A percentile compares a stretch with the other conserved stretches of the same genome.
Conservation (phyloP, 2,329 filamentous ascomycete species). For the Ophiobolus disseminans region DNA sequence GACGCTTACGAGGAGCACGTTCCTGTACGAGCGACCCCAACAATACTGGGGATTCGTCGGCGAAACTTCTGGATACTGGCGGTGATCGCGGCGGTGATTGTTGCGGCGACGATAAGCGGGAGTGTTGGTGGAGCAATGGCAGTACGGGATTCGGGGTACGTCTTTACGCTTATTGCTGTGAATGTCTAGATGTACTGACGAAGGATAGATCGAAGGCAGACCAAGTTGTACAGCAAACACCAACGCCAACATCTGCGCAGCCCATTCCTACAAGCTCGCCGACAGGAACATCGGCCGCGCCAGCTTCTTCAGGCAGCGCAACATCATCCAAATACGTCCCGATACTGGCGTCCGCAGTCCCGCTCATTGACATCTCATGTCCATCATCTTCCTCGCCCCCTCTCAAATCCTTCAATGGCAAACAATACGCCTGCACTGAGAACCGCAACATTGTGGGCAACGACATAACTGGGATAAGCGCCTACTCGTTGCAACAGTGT, state of each 20-base stretch:
- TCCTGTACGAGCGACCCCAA: too few species aligned
- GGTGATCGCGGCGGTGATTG: neutral
- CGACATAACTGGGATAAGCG: too few species aligned
- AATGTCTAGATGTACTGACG: neutral
- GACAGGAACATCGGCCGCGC: neutral
- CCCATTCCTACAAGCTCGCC: neutral
- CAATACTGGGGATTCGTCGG: neutral
- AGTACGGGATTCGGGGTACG: constrained; percentile 10
- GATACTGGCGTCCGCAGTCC: neutral
- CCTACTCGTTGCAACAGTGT: too few species aligned
- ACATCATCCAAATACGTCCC: constrained; percentile 1
- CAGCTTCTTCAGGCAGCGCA: neutral
- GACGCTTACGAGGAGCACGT: too few species aligned
- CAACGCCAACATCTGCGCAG: neutral
- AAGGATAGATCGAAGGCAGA: neutral
- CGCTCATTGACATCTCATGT: constrained; percentile 5
- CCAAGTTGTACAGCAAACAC: neutral
- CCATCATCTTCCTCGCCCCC: neutral
- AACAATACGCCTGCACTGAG: constrained; percentile 6
- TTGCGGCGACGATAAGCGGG: constrained; percentile 7
- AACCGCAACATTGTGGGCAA: too few species aligned
- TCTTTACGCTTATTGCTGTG: neutral
- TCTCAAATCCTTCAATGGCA: neutral
- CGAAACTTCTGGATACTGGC: constrained; percentile 1
- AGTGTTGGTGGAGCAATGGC: constrained; percentile 12